Evolutionary conservation across 768 basidiomycete genomes (phyloP).

Genomic region (Mycena rosella): DNA sequence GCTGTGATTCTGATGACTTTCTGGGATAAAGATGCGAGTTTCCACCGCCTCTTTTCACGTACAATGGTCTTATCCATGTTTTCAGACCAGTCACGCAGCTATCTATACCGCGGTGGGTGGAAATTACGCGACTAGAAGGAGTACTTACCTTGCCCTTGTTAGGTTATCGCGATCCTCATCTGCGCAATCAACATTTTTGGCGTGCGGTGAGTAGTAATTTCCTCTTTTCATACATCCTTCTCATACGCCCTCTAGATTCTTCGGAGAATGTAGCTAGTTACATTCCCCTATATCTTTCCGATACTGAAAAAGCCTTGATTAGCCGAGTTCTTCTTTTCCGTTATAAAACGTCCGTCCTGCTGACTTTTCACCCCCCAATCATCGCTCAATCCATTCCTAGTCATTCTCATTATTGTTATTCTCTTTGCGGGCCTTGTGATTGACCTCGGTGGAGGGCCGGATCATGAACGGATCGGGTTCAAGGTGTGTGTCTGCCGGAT

Average conservation of each 20-base stretch:
- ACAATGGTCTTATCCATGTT: conserved; percentile 2
- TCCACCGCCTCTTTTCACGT: background rate
- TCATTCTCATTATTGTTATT: conserved; percentile 71
- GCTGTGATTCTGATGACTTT: conserved; percentile 77
- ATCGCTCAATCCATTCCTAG: conserved; percentile 44
- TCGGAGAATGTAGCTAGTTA: conserved; percentile 70
- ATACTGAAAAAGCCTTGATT: conserved; percentile 20
- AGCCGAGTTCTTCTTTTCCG: conserved; percentile 77
- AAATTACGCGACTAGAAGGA: background rate
- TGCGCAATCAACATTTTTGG: conserved; percentile 78
- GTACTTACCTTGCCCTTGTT: background rate
- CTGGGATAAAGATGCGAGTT: conserved; percentile 74
- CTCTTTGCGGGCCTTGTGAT: conserved; percentile 75
- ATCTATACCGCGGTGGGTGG: conserved; percentile 64
- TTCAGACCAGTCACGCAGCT: conserved; percentile 61
- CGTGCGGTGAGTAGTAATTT: conserved; percentile 59
- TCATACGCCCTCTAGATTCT: conserved; percentile 55
- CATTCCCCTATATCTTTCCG: background rate
- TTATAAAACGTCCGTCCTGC: conserved; percentile 68
- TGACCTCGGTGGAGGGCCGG: conserved; percentile 83
- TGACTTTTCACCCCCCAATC: background rate
- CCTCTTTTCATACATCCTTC: background rate
- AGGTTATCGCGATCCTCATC: conserved; percentile 67
- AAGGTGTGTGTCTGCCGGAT: conserved; percentile 55
- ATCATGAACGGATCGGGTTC: conserved; percentile 76